phyloP scores from a whole-genome alignment of 495 filamentous ascomycete genomes.

The Talaromyces thailandensis region DNA sequence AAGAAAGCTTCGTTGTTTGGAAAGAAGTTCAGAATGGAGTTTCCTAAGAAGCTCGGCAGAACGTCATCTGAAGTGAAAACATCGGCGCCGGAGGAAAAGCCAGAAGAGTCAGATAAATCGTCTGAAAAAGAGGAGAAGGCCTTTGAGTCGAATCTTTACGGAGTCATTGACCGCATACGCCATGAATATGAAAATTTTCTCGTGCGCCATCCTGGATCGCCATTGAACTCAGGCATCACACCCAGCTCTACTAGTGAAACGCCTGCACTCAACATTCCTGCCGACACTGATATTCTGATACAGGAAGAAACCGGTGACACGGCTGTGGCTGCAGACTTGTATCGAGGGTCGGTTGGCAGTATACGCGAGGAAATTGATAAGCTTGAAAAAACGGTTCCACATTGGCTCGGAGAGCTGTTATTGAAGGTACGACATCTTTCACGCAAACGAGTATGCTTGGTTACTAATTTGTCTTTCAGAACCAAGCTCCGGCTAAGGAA shows the following conservation, averaged over 20 bases:
- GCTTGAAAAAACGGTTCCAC: constrained; percentile 75
- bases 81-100: constrained; percentile 64
- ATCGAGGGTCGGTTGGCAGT: constrained; percentile 73
- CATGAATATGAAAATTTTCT: constrained; percentile 69
- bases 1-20: constrained; percentile 69
- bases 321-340: constrained; percentile 86
- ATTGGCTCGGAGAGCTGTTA: constrained; percentile 89
- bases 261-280: constrained; percentile 70
- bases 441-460: neutral
- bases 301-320: constrained; percentile 86
- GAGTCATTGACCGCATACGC: constrained; percentile 68
- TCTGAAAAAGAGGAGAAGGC: constrained; percentile 63
- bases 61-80: constrained; percentile 73
- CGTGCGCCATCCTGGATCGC: constrained; percentile 40
- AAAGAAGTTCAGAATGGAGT: constrained; percentile 82
- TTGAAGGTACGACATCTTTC: constrained; percentile 47
- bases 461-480: constrained; percentile 35
- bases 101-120: constrained; percentile 65
- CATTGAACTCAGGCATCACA: constrained; percentile 55
- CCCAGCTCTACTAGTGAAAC: constrained; percentile 80
- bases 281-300: constrained; percentile 77
- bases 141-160: constrained; percentile 73
- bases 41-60: constrained; percentile 76
- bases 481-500: constrained; percentile 81
- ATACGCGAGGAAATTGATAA: constrained; percentile 70